Percentiles rank a stretch among this genome's conserved stretches.
Evolutionary conservation across 2,329 filamentous ascomycete genomes (phyloP).

Genomic region (Colletotrichum camelliae): DNA sequence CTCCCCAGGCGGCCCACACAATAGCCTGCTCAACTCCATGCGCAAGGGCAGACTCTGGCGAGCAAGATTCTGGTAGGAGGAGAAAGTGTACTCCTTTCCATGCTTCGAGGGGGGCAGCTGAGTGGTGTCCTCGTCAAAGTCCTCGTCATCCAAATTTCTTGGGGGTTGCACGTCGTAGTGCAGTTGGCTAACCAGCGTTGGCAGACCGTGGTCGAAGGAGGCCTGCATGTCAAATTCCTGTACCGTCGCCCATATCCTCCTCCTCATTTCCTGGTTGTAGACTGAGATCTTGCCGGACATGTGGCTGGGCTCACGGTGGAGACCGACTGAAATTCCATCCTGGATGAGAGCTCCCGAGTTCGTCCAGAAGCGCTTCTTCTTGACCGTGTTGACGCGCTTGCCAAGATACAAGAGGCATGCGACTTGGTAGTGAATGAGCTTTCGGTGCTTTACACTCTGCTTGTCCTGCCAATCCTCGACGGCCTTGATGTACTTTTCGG

Average conservation of each 20-base stretch:
- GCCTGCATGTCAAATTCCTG: conserved; percentile 68
- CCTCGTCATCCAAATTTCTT: conserved; percentile 62
- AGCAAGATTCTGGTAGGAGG: conserved; percentile 63
- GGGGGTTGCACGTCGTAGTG: conserved; percentile 62
- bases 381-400: conserved; percentile 66
- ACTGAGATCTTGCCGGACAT: conserved; percentile 60
- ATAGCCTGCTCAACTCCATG: conserved; percentile 60
- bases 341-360: conserved; percentile 60
- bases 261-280: conserved; percentile 67
- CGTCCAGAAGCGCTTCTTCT: conserved; percentile 70
- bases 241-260: conserved; percentile 65
- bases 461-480: conserved; percentile 58
- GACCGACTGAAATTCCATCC: conserved; percentile 62
- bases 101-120: conserved; percentile 57
- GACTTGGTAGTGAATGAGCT: conserved; percentile 66
- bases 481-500: conserved; percentile 61
- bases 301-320: conserved; percentile 64
- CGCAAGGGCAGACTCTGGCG: conserved; percentile 61
- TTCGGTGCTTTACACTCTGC: conserved; percentile 67
- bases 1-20: conserved; percentile 59
- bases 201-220: conserved; percentile 65
- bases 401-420: conserved; percentile 64
- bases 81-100: conserved; percentile 59
- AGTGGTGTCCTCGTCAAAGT: conserved; percentile 59
- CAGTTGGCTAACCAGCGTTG: conserved; percentile 61